Percentiles rank a stretch among this genome's conserved stretches.
phyloP scores from a whole-genome alignment of 306 rosid species.

The Vicia sativa region DNA sequence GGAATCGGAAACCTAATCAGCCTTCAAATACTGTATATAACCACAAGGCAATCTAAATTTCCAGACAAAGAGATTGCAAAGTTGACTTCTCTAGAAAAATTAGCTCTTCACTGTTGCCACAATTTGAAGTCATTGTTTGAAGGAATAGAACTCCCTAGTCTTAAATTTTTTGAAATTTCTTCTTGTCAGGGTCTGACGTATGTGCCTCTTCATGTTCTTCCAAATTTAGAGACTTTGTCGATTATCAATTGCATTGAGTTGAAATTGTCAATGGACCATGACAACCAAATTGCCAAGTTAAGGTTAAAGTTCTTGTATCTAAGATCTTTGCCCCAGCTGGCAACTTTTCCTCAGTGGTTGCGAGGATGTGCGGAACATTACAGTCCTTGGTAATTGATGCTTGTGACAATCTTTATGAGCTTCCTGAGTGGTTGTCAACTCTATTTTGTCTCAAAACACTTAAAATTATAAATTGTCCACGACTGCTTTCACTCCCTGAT shows the following conservation, averaged over 20 bases:
- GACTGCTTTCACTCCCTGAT: background rate
- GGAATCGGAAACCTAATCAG: conserved; percentile 3
- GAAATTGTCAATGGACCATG: background rate
- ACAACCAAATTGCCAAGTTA: background rate
- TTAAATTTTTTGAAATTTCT: accelerated
- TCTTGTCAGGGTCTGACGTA: background rate
- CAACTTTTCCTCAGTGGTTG: conserved; percentile 19
- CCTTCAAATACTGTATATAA: background rate
- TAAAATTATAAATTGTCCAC: background rate
- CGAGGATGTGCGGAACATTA: background rate
- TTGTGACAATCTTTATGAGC: background rate
- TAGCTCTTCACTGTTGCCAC: accelerated
- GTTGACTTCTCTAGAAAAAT: background rate
- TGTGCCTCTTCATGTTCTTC: background rate
- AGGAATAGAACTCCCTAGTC: conserved; percentile 4
- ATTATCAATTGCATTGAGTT: background rate
- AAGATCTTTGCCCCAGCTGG: background rate
- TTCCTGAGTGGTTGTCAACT: conserved; percentile 5
- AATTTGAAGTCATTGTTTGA: background rate
- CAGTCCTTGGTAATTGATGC: accelerated
- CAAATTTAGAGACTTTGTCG: background rate
- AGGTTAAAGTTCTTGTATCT: background rate
- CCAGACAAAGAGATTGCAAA: conserved; percentile 6
- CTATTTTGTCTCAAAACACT: background rate
- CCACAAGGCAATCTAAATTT: background rate